Evolutionary conservation across 2,329 filamentous ascomycete species (phyloP).

Genomic region (Akanthomyces uredinophilus): DNA sequence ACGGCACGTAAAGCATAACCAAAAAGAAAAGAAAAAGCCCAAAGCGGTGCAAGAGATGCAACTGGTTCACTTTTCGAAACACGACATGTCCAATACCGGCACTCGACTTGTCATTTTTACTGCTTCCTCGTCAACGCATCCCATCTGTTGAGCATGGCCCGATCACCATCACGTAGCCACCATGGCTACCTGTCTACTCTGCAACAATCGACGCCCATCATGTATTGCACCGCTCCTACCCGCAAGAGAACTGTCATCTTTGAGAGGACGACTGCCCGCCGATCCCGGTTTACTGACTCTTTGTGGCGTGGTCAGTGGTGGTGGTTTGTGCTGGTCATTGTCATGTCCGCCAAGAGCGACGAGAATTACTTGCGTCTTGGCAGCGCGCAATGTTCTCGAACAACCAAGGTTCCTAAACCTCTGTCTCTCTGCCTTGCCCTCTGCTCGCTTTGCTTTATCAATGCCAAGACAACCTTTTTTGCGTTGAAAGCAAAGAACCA

Average conservation of each 20-base stretch:
- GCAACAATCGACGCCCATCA: no score
- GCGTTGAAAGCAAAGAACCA: background rate
- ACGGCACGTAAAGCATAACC: background rate
- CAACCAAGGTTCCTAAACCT: background rate
- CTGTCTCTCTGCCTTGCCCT: background rate
- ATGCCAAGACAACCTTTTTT: constrained; percentile 1
- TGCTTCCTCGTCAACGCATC: no score
- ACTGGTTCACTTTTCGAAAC: no score
- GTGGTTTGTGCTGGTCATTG: background rate
- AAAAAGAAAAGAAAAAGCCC: no score
- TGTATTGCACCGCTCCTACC: background rate
- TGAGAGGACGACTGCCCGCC: no score
- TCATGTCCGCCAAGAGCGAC: constrained; percentile 5
- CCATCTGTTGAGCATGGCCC: no score
- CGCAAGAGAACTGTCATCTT: no score
- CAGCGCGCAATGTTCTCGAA: constrained; percentile 1
- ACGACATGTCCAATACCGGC: no score
- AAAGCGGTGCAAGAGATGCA: background rate
- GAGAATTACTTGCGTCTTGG: background rate
- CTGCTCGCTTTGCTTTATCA: background rate
- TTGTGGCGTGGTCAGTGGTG: background rate
- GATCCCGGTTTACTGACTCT: background rate
- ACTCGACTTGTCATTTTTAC: background rate
- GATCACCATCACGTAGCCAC: no score
- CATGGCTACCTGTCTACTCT: no score